Conservation (phyloP, 2,329 filamentous ascomycete species). For the Sphaerulina vaccinii region DNA sequence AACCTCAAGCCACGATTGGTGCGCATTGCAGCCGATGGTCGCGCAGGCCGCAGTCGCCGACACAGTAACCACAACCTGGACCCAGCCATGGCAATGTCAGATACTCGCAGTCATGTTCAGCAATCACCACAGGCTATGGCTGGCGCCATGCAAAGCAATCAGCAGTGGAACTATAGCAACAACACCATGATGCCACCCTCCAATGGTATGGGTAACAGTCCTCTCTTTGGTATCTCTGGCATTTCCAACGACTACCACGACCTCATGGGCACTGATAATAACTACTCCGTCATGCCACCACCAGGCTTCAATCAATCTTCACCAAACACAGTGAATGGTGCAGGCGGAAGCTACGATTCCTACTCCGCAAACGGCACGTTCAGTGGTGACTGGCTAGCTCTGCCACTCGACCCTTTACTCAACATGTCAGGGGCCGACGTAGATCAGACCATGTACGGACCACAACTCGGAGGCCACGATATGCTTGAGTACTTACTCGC, state of each 20-base stretch:
- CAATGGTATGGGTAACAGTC: conserved; percentile 16
- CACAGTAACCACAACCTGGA: conserved; percentile 22
- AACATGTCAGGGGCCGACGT: conserved; percentile 59
- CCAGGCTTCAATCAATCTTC: conserved; percentile 41
- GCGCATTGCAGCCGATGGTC: conserved; percentile 52
- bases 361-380: conserved; percentile 27
- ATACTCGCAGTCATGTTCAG: conserved; percentile 16
- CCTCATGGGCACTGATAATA: conserved; percentile 39
- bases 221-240: conserved; percentile 42
- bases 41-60: conserved; percentile 28
- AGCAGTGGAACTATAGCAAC: conserved; percentile 29
- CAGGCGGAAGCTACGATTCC: conserved; percentile 24
- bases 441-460: conserved; percentile 56
- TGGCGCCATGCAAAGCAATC: conserved; percentile 17
- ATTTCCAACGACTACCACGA: conserved; percentile 48
- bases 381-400: conserved; percentile 58
- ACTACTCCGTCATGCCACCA: conserved; percentile 50
- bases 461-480: conserved; percentile 61
- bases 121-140: conserved; percentile 22
- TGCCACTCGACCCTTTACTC: conserved; percentile 61
- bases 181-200: conserved; percentile 18
- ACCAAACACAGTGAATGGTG: conserved; percentile 32
- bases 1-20: conserved; percentile 71
- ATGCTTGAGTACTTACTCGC: conserved; percentile 49
- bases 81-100: conserved; percentile 12